Base-by-base conservation (phyloP, 179 eudicot species). In the Vitellaria paradoxa region DNA sequence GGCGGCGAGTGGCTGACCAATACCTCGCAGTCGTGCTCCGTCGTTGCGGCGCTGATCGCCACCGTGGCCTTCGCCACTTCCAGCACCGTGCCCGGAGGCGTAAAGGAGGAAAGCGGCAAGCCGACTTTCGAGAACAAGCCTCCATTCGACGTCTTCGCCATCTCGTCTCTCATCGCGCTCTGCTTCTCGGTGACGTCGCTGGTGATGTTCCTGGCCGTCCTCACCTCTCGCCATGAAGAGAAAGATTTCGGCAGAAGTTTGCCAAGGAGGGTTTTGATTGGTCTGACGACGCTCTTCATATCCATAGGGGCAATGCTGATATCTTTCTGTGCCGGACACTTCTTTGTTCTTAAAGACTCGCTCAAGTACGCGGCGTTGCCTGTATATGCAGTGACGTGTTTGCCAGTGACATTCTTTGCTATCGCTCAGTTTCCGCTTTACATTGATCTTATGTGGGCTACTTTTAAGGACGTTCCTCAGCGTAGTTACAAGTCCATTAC, bases 11-110 rank as follows among this genome's bases (percentile, higher is more conserved):
- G 73, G 73, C 73, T 70, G 3, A 49, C 9, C 37, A 70, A 24
- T 10, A 70, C 73, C 15, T 20, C 73, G 13, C 59, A 70, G n/a
- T 70, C 60, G 2, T 70, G 59, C 59, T 45, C 73, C 8, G 9
- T 70, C 8, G 73, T 70, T 3, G 73, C 73, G 12, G 59, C 73
- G 23, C 59, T 70, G 15, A 70, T 70, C 20, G 73, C 56, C 20
- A 70, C 59, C 10, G 73, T 70, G 9, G 73, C 59, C 8, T 70
- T 70, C 24, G 73, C 73, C n/a, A 70, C 73, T 3, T 10, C 73
- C 0, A 18, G 15, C 50, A 70, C 26, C 4, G 57, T 70, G 14
- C 73, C 73, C 7, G 73, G 73, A 7, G 73, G 73, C 30, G 17
- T 47, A 1, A 11, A 49, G 0, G 9, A 15, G 2, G 40, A 1